phyloP scores from a whole-genome alignment of 225 moss, liverwort and hornwort genomes.

The Ulota crispa region DNA sequence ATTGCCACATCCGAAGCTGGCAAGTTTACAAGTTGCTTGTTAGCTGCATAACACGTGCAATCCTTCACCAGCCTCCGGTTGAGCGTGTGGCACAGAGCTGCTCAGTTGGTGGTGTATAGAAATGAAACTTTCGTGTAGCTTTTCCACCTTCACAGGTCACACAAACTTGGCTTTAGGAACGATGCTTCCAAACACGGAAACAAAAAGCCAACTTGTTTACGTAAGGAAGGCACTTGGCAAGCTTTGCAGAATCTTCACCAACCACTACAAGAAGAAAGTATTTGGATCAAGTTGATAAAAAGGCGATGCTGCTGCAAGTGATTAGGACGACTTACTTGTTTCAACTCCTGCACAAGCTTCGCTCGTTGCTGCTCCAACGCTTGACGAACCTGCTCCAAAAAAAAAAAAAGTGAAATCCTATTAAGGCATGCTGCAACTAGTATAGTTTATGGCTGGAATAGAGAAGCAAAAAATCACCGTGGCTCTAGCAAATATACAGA shows the following conservation, averaged over 20 bases:
- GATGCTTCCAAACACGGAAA: not conserved
- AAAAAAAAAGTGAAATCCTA: not conserved
- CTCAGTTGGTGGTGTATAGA: slow-evolving; percentile 74
- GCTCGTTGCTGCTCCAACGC: slow-evolving; percentile 65
- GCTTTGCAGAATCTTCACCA: not conserved
- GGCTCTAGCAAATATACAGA: slow-evolving; percentile 25
- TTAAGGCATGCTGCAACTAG: slow-evolving; percentile 1
- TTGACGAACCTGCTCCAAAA: slow-evolving; percentile 58
- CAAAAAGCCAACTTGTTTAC: not conserved
- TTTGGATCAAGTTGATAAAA: not conserved
- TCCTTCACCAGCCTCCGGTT: slow-evolving; percentile 25
- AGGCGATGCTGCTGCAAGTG: not conserved
- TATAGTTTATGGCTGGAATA: not conserved
- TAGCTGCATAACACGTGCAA: slow-evolving; percentile 13
- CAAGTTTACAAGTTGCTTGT: not conserved
- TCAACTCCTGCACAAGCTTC: slow-evolving; percentile 67
- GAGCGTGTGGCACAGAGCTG: slow-evolving; percentile 34
- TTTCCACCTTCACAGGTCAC: slow-evolving; percentile 72
- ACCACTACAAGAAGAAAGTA: not conserved
- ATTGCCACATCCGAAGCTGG: not conserved
- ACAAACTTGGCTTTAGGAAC: slow-evolving; percentile 10
- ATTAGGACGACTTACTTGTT: slow-evolving; percentile 53
- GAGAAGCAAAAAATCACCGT: not conserved
- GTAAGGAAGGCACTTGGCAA: not conserved
- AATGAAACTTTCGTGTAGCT: slow-evolving; percentile 79